phyloP scores from a whole-genome alignment of 169 alveolate genomes.

The Eimeria necatrix region DNA sequence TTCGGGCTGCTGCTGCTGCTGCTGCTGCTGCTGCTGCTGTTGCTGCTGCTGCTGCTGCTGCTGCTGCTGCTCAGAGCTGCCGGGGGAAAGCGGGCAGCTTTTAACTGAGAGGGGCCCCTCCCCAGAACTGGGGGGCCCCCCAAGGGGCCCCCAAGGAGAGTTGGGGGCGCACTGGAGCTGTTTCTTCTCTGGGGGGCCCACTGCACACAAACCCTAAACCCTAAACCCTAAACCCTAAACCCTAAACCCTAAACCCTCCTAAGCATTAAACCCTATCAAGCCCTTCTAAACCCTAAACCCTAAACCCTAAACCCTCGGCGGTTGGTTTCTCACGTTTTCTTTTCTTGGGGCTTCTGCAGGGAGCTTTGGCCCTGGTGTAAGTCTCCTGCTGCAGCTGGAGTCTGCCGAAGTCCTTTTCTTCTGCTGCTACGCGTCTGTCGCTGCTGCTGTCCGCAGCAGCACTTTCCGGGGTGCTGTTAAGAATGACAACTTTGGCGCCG shows the following conservation, averaged over 20 bases:
- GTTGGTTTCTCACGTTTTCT: not conserved
- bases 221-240: not conserved
- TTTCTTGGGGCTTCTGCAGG: not conserved
- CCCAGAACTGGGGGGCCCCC: conserved; percentile 1
- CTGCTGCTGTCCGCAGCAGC: not conserved
- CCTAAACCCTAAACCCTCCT: not conserved
- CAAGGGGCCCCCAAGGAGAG: not conserved
- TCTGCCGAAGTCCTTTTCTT: no score
- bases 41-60: not conserved
- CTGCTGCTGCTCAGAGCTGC: conserved; percentile 30
- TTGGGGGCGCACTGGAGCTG: not conserved
- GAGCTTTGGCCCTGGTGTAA: not conserved
- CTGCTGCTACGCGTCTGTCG: not conserved
- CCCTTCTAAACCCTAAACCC: not conserved
- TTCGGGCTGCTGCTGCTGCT: conserved; percentile 26
- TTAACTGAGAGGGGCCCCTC: not conserved
- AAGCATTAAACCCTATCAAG: not conserved
- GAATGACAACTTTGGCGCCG: no score
- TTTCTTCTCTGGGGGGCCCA: not conserved
- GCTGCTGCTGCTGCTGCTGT: not conserved
- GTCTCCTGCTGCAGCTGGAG: not conserved
- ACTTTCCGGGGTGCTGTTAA: no score
- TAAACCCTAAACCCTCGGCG: not conserved
- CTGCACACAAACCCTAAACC: not conserved
- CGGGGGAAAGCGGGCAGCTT: not conserved